These are phyloP conservation scores for Solioccasus polychromus DNA, from an alignment of 768 basidiomycete species.

Conservation along the genomic window DNA sequence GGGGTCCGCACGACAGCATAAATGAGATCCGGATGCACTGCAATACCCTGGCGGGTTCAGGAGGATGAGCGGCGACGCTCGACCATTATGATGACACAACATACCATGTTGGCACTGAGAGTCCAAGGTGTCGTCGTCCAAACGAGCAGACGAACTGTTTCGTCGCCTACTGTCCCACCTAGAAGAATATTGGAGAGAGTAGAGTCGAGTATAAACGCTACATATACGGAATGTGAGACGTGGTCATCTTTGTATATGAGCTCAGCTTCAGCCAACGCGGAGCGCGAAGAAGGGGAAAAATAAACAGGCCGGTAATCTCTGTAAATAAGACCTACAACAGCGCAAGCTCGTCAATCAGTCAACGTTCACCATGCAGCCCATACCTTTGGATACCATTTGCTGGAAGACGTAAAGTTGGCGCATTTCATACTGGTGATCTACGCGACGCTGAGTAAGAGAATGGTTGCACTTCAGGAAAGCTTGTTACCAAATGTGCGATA, in stretches of 20 bases:
- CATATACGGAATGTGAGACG: constrained; percentile 83
- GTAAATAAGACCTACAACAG: constrained; percentile 66
- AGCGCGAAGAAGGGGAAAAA: constrained; percentile 92
- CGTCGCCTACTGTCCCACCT: constrained; percentile 31
- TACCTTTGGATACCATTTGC: constrained; percentile 84
- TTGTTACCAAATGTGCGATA: constrained; percentile 84
- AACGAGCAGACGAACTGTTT: constrained; percentile 58
- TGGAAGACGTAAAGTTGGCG: constrained; percentile 84
- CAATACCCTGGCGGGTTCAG: constrained; percentile 67
- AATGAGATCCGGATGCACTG: constrained; percentile 68
- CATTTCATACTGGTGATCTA: constrained; percentile 87
- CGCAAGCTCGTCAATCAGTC: neutral
- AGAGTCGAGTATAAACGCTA: constrained; percentile 64
- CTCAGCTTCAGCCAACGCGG: constrained; percentile 94
- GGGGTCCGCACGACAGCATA: constrained; percentile 53
- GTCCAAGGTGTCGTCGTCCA: constrained; percentile 99
- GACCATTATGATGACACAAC: constrained; percentile 14
- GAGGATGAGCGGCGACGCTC: neutral
- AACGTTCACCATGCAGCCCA: neutral
- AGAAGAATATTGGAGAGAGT: constrained; percentile 10
- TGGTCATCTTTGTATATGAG: constrained; percentile 88
- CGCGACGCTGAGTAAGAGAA: neutral
- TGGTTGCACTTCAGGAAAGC: neutral
- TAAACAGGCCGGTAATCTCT: constrained; percentile 87
- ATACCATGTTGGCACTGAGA: constrained; percentile 90